Evolutionary conservation across 1,284 basidiomycete genomes (phyloP).

Genomic region (Phellopilus nigrolimitatus): DNA sequence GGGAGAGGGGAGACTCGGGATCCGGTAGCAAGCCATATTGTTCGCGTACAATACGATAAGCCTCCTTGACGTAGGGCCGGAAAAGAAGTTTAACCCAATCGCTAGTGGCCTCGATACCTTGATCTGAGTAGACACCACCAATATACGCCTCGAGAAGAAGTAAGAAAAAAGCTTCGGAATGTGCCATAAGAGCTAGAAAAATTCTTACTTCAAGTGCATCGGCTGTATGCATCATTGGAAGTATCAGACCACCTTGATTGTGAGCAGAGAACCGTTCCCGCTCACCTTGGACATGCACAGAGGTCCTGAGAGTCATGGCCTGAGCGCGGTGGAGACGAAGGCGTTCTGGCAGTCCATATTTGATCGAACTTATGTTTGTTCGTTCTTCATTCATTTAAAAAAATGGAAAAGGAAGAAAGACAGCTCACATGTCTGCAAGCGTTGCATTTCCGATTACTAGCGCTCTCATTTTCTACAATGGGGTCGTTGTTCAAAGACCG

Average conservation of each 20-base stretch:
- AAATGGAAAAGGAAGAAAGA: not conserved
- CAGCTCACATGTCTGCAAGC: slow-evolving; percentile 58
- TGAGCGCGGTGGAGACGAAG: slow-evolving; percentile 65
- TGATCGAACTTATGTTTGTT: slow-evolving; percentile 44
- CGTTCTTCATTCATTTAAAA: too few species aligned
- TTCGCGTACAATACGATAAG: slow-evolving; percentile 55
- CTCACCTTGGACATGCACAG: slow-evolving; percentile 64
- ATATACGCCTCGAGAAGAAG: slow-evolving; percentile 57
- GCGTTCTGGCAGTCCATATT: slow-evolving; percentile 54
- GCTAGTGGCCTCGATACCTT: slow-evolving; percentile 51
- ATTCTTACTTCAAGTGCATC: slow-evolving; percentile 66
- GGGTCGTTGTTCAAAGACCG: not conserved
- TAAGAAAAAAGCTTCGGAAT: not conserved
- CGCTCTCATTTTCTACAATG: slow-evolving; percentile 61
- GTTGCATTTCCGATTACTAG: slow-evolving; percentile 69
- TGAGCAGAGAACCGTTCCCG: slow-evolving; percentile 3
- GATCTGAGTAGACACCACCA: slow-evolving; percentile 65
- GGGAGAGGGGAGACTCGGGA: slow-evolving; percentile 24
- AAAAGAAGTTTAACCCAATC: slow-evolving; percentile 59
- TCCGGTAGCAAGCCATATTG: slow-evolving; percentile 54
- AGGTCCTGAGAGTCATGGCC: slow-evolving; percentile 59
- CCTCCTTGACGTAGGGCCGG: slow-evolving; percentile 52
- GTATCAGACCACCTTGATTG: not conserved
- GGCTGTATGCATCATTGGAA: slow-evolving; percentile 37
- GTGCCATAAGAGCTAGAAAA: slow-evolving; percentile 1